Conservation (phyloP, 306 rosid species). For the Quercus parvula region DNA sequence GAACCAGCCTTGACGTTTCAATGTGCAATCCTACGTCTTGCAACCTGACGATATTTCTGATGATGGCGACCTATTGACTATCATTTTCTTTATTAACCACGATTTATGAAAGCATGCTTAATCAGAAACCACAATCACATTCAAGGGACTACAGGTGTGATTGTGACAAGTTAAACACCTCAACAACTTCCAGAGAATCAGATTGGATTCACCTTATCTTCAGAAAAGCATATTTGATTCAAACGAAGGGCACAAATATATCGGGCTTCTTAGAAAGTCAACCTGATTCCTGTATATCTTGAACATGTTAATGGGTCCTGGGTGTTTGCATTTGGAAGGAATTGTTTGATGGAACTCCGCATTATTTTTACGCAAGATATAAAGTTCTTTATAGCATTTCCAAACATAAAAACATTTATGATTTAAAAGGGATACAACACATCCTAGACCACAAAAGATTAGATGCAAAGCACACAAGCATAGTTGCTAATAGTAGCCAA, state of each 20-base stretch:
- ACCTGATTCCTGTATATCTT: neutral
- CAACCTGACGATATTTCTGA: slow-evolving; percentile 18
- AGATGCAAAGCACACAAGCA: neutral
- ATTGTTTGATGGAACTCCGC: neutral
- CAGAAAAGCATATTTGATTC: neutral
- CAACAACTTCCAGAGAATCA: neutral
- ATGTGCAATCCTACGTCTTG: slow-evolving; percentile 14
- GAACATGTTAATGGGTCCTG: neutral
- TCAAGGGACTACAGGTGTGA: neutral
- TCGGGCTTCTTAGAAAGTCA: neutral
- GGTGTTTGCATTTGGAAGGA: neutral
- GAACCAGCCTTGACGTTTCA: neutral
- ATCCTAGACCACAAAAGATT: neutral
- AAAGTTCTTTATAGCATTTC: too few species aligned
- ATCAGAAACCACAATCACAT: neutral
- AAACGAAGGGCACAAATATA: too few species aligned
- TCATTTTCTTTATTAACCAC: slow-evolving; percentile 3
- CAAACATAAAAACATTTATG: too few species aligned
- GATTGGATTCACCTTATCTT: neutral
- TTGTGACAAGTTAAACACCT: neutral
- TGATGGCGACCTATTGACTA: neutral
- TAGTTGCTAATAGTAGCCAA: neutral
- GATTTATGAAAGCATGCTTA: too few species aligned
- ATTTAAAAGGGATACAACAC: neutral
- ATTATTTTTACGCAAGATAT: too few species aligned